A percentile compares a stretch with the other conserved stretches of the same genome.
Conservation (phyloP, 139 green algal species). For the Edaphochlamys debaryana region DNA sequence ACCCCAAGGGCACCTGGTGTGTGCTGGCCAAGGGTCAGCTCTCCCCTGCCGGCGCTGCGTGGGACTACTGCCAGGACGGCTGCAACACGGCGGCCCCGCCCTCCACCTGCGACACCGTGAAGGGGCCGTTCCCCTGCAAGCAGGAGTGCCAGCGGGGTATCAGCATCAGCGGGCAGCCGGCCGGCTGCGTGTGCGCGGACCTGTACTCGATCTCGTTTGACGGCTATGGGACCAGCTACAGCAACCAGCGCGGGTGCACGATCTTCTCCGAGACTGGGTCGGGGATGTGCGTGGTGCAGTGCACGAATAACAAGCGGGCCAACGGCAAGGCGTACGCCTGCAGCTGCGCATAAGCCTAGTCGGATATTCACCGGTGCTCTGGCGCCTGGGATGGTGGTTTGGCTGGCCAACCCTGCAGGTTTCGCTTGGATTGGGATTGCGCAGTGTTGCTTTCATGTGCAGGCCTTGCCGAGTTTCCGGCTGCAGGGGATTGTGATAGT, state of each 20-base stretch:
- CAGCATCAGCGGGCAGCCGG: not conserved
- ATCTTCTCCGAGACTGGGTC: not conserved
- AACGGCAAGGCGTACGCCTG: not conserved
- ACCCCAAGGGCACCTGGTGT: conserved; percentile 13
- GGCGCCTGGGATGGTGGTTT: too few relatives aligned
- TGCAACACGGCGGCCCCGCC: not conserved
- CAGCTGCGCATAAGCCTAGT: not conserved
- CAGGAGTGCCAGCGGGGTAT: too few relatives aligned
- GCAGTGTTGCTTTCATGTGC: too few relatives aligned
- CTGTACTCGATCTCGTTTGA: not conserved
- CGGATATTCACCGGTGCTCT: too few relatives aligned
- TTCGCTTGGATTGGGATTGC: too few relatives aligned
- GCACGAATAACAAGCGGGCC: not conserved
- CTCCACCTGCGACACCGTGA: too few relatives aligned
- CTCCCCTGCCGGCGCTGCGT: not conserved
- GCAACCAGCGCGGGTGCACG: not conserved
- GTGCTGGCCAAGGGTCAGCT: not conserved
- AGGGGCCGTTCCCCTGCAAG: too few relatives aligned
- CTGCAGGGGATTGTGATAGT: too few relatives aligned
- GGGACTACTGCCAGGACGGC: conserved; percentile 15
- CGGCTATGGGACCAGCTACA: conserved; percentile 1
- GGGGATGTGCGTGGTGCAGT: not conserved
- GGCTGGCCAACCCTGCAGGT: too few relatives aligned
- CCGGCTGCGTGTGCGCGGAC: not conserved
- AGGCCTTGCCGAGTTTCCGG: too few relatives aligned